These are phyloP conservation scores for Mangifera indica DNA, from an alignment of 345 rosid species.

Conservation along the genomic window DNA sequence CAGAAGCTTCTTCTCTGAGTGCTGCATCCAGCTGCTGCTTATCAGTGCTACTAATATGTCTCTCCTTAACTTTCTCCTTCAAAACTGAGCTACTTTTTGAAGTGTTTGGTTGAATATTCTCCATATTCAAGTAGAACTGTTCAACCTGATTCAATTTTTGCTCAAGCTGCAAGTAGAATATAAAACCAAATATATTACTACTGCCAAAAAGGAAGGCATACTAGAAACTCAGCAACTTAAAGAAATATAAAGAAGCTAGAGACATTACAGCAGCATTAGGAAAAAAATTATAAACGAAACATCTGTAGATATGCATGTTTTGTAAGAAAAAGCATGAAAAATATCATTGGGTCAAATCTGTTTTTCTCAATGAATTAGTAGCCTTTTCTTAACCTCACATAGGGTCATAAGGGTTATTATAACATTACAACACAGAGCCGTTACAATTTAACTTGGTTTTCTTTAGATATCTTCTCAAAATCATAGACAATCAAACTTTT, in stretches of 20 bases:
- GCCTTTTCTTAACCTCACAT: neutral
- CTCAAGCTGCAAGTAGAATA: constrained; percentile 52
- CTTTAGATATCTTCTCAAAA: too few species aligned
- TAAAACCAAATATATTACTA: constrained; percentile 8
- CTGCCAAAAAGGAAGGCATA: neutral
- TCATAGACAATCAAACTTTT: neutral
- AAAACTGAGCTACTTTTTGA: constrained; percentile 36
- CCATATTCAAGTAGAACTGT: constrained; percentile 42
- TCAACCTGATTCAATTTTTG: constrained; percentile 57
- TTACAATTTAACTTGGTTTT: neutral
- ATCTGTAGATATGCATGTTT: neutral
- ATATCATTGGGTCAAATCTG: neutral
- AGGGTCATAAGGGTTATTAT: neutral
- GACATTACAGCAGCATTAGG: neutral
- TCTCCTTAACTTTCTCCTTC: constrained; percentile 61
- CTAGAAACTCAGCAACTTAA: neutral
- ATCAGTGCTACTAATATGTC: constrained; percentile 41
- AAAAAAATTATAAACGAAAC: neutral
- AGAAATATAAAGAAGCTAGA: neutral
- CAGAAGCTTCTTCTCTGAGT: constrained; percentile 35
- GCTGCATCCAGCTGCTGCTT: constrained; percentile 40
- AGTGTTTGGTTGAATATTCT: constrained; percentile 38
- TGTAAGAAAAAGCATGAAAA: neutral
- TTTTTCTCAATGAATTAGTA: neutral
- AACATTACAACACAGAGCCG: too few species aligned